phyloP scores from a whole-genome alignment of 305 asterid genomes.

The Plantago coronopus region DNA sequence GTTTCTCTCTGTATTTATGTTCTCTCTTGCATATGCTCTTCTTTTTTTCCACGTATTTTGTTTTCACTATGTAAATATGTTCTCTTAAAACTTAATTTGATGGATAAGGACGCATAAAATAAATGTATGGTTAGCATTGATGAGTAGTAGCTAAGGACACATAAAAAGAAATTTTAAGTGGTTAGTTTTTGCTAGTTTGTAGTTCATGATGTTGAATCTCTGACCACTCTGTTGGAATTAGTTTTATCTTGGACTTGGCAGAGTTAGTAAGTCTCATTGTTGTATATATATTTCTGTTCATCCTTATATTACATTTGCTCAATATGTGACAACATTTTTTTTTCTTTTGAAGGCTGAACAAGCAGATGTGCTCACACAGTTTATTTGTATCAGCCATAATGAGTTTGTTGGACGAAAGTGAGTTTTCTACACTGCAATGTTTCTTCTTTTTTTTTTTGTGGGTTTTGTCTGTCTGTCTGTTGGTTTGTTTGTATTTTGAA shows the following conservation, averaged over 20 bases:
- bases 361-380: constrained; percentile 58
- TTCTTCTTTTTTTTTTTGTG: neutral
- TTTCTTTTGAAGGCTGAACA: constrained; percentile 47
- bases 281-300: no score
- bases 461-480: neutral
- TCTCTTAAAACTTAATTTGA: neutral
- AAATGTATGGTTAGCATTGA: no score
- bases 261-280: no score
- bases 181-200: no score
- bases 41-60: neutral
- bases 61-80: neutral
- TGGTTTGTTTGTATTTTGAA: neutral
- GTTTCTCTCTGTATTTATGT: constrained; percentile 26
- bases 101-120: no score
- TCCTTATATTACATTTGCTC: no score
- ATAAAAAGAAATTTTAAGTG: no score
- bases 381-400: constrained; percentile 55
- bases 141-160: no score
- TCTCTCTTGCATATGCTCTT: neutral
- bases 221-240: neutral
- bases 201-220: no score
- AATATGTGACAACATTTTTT: no score
- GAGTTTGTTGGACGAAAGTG: constrained; percentile 62
- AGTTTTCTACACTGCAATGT: constrained; percentile 26
- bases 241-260: constrained; percentile 9